A percentile compares a stretch with the other conserved stretches of the same genome.
Conservation (phyloP, 2,329 filamentous ascomycete species). For the Boeremia exigua region DNA sequence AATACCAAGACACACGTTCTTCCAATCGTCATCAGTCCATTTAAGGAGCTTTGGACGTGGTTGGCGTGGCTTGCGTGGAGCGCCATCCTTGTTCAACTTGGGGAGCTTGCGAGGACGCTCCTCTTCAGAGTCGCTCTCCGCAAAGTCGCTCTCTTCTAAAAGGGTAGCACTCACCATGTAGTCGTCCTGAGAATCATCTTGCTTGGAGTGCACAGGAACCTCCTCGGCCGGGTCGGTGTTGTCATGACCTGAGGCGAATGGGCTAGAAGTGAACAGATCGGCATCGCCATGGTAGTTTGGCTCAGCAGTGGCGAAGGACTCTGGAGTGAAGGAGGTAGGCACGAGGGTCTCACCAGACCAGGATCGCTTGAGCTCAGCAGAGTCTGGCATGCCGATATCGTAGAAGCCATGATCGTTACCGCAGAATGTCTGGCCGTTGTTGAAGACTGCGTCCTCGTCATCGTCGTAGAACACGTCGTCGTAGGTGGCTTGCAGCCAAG, state of each 20-base stretch:
- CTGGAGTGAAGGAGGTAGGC: neutral
- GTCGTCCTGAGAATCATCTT: neutral
- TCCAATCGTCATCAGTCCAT: conserved; percentile 41
- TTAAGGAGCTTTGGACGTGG: conserved; percentile 38
- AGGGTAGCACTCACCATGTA: conserved; percentile 23
- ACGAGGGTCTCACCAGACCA: neutral
- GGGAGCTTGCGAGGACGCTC: conserved; percentile 19
- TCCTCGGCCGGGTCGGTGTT: neutral
- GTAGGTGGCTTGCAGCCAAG: too few relatives aligned
- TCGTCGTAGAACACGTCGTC: neutral
- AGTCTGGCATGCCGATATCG: neutral
- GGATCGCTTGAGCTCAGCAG: neutral
- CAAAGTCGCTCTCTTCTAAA: conserved; percentile 18
- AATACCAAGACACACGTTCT: conserved; percentile 35
- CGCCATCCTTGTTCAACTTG: conserved; percentile 39
- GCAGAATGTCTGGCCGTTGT: too few relatives aligned
- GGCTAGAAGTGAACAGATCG: too few relatives aligned
- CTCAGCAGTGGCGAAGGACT: neutral
- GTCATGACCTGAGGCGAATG: neutral
- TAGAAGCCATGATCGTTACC: neutral
- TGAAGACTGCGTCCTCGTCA: too few relatives aligned
- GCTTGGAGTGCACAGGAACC: neutral
- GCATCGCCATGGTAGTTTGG: neutral
- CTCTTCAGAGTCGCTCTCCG: conserved; percentile 22
- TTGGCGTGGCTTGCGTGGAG: conserved; percentile 36